Percentiles rank a stretch among this genome's conserved stretches.
Evolutionary conservation across 2,329 filamentous ascomycete genomes (phyloP).

Genomic region (Aspergillus costaricaensis): DNA sequence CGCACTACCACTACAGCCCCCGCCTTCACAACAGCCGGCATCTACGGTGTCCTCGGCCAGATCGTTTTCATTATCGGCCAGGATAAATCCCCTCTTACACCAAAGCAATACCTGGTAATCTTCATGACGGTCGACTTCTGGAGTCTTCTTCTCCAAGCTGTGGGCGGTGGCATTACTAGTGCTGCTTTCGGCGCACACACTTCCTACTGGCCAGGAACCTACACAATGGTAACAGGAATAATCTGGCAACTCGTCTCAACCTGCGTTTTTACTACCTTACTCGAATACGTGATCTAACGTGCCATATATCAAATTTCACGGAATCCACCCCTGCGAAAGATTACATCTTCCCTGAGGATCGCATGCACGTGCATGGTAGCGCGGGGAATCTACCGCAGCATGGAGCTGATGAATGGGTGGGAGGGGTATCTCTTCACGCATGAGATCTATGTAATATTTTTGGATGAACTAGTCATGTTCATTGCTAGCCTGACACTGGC

Average conservation of each 20-base stretch:
- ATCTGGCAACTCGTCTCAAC: constrained; percentile 55
- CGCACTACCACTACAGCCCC: neutral
- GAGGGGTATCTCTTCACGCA: constrained; percentile 44
- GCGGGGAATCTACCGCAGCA: constrained; percentile 45
- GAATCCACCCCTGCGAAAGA: constrained; percentile 37
- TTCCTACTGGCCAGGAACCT: constrained; percentile 32
- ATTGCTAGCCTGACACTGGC: too few relatives aligned
- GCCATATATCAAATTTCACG: constrained; percentile 38
- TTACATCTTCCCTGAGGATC: constrained; percentile 23
- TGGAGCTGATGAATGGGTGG: constrained; percentile 50
- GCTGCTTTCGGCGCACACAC: constrained; percentile 23
- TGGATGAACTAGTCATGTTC: constrained; percentile 19
- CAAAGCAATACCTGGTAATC: constrained; percentile 40
- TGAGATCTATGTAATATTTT: constrained; percentile 13
- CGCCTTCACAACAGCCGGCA: constrained; percentile 31
- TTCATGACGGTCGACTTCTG: constrained; percentile 51
- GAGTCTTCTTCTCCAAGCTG: constrained; percentile 50
- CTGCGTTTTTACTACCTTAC: neutral
- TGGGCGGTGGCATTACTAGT: constrained; percentile 50
- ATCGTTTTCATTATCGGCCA: constrained; percentile 34
- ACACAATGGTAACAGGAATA: constrained; percentile 51
- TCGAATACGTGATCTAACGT: neutral
- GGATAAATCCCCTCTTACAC: constrained; percentile 34
- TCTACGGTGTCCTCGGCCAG: constrained; percentile 45
- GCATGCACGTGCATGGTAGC: constrained; percentile 39